phyloP scores from a whole-genome alignment of 768 basidiomycete genomes.

The Leucocoprinus birnbaumii region DNA sequence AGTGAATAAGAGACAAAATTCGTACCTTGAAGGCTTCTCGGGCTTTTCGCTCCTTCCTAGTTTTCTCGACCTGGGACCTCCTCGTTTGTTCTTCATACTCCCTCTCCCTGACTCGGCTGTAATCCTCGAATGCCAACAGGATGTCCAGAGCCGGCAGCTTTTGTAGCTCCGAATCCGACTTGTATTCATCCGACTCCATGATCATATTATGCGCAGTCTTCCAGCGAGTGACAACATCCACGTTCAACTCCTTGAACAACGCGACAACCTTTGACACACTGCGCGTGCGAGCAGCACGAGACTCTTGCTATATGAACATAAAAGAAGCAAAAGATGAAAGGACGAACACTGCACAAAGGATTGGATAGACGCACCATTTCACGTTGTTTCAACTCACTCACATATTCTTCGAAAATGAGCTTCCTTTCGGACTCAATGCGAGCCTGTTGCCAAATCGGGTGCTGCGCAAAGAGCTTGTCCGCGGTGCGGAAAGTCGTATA shows the following conservation, averaged over 20 bases:
- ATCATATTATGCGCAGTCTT: constrained; percentile 78
- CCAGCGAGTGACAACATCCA: constrained; percentile 95
- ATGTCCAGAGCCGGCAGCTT: constrained; percentile 90
- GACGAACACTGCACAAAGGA: background rate
- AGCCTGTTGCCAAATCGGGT: constrained; percentile 90
- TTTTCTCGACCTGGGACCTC: constrained; percentile 77
- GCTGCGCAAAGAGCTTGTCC: constrained; percentile 79
- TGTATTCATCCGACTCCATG: constrained; percentile 76
- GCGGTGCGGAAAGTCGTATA: constrained; percentile 91
- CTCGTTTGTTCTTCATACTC: constrained; percentile 90
- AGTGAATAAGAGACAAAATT: constrained; percentile 13
- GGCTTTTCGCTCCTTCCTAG: constrained; percentile 82
- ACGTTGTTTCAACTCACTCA: constrained; percentile 78
- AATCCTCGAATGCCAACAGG: constrained; percentile 91
- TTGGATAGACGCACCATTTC: constrained; percentile 70
- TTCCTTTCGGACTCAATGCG: constrained; percentile 82
- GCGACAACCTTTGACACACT: constrained; percentile 81
- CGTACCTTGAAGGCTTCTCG: constrained; percentile 86
- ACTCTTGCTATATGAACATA: constrained; percentile 59
- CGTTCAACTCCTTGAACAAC: constrained; percentile 83
- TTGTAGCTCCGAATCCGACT: constrained; percentile 69
- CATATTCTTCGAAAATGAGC: constrained; percentile 90
- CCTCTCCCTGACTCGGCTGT: constrained; percentile 83
- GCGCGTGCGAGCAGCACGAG: constrained; percentile 69
- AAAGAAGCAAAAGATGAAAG: constrained; percentile 5